phyloP scores from a whole-genome alignment of 192 early-diverging fungal species.

The Linnemannia elongata region DNA sequence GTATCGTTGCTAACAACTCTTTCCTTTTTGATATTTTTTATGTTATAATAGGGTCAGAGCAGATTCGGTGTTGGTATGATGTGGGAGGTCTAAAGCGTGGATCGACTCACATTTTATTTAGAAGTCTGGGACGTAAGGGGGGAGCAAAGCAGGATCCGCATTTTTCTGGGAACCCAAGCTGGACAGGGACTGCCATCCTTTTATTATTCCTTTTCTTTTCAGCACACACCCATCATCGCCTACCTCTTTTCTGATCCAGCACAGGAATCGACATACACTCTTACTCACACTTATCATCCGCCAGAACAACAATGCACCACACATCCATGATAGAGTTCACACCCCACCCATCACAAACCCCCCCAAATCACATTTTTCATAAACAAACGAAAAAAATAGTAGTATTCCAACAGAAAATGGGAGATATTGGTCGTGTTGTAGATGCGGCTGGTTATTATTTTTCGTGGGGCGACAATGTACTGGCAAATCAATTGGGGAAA shows the following conservation, averaged over 20 bases:
- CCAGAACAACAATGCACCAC: background rate
- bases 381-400: background rate
- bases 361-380: background rate
- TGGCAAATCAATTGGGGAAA: too few relatives aligned
- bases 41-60: slow-evolving; percentile 71
- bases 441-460: too few relatives aligned
- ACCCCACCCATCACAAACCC: background rate
- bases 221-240: background rate
- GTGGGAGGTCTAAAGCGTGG: slow-evolving; percentile 80
- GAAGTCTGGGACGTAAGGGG: background rate
- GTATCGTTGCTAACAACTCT: background rate
- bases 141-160: background rate
- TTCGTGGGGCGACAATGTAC: too few relatives aligned
- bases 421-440: background rate
- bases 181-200: background rate
- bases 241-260: background rate
- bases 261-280: background rate
- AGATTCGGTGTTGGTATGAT: slow-evolving; percentile 90
- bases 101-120: background rate
- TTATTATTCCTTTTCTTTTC: background rate
- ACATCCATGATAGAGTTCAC: background rate
- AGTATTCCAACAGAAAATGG: background rate
- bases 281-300: background rate
- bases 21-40: background rate
- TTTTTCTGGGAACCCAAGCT: background rate